phyloP scores from a whole-genome alignment of 768 basidiomycete species.

The Flagelloscypha sp. region DNA sequence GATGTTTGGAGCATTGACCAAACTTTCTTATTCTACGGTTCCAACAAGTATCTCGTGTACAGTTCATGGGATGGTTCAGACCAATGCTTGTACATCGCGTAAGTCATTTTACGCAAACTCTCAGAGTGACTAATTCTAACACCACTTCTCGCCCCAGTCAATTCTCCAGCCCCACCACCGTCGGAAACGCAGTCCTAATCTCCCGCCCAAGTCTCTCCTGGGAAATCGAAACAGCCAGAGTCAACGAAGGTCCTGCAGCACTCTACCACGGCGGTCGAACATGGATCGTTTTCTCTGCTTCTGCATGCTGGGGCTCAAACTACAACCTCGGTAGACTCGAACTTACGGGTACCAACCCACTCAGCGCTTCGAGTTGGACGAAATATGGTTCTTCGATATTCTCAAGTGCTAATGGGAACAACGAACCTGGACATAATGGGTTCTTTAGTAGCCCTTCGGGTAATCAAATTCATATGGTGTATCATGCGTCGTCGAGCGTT shows the following conservation, averaged over 20 bases:
- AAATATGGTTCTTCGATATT: slow-evolving; percentile 23
- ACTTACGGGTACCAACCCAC: slow-evolving; percentile 23
- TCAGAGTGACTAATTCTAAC: background rate
- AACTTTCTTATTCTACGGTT: slow-evolving; percentile 19
- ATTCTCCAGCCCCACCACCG: slow-evolving; percentile 22
- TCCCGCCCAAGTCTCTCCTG: slow-evolving; percentile 24
- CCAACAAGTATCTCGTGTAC: slow-evolving; percentile 22
- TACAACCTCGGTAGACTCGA: slow-evolving; percentile 23
- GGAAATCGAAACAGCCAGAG: slow-evolving; percentile 24
- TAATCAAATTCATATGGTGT: slow-evolving; percentile 1
- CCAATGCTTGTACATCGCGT: slow-evolving; percentile 26
- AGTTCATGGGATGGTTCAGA: slow-evolving; percentile 27
- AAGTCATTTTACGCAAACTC: background rate
- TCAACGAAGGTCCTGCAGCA: slow-evolving; percentile 27
- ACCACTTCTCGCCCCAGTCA: slow-evolving; percentile 12
- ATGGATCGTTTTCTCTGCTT: slow-evolving; percentile 24
- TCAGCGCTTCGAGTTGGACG: slow-evolving; percentile 23
- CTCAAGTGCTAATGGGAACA: slow-evolving; percentile 22
- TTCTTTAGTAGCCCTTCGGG: slow-evolving; percentile 7
- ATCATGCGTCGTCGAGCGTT: slow-evolving; percentile 1
- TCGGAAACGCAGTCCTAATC: slow-evolving; percentile 24
- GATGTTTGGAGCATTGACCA: slow-evolving; percentile 29
- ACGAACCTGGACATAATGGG: slow-evolving; percentile 26
- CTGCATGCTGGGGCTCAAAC: slow-evolving; percentile 23
- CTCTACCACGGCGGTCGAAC: slow-evolving; percentile 24